A percentile compares a stretch with the other conserved stretches of the same genome.
Conservation (phyloP, 2,329 filamentous ascomycete genomes). For the Tolypocladium amazonense region DNA sequence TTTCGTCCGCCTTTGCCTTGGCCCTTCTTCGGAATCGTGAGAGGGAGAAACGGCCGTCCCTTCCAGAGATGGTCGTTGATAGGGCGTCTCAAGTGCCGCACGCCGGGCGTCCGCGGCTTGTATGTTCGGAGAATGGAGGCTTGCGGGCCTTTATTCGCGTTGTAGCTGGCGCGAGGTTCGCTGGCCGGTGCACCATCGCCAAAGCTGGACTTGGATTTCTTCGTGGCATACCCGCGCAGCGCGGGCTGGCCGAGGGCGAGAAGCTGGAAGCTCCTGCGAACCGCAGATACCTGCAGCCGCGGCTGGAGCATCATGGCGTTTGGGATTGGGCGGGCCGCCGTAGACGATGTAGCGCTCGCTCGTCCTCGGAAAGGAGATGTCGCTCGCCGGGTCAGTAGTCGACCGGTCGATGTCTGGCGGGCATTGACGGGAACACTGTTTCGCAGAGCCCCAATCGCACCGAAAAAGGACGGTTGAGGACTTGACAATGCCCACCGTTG, state of each 20-base stretch:
- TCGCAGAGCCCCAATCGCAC: background rate
- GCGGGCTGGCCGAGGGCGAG: slow-evolving; percentile 15
- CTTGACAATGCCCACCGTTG: background rate
- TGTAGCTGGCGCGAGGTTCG: slow-evolving; percentile 9
- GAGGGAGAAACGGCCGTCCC: slow-evolving; percentile 67
- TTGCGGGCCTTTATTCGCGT: slow-evolving; percentile 16
- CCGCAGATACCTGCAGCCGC: slow-evolving; percentile 16
- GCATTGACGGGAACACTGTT: background rate
- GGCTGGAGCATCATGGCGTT: slow-evolving; percentile 18
- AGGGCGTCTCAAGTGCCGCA: slow-evolving; percentile 82
- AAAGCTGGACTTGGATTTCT: slow-evolving; percentile 9
- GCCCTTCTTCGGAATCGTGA: slow-evolving; percentile 89
- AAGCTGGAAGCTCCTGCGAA: slow-evolving; percentile 16
- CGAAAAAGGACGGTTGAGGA: background rate
- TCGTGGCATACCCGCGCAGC: slow-evolving; percentile 20
- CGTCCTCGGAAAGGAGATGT: background rate
- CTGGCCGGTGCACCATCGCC: slow-evolving; percentile 5
- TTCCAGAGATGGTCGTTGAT: slow-evolving; percentile 98
- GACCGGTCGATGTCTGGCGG: background rate
- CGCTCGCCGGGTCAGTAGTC: background rate
- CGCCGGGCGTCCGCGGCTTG: slow-evolving; percentile 84
- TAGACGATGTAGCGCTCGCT: background rate
- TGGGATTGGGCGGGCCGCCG: background rate
- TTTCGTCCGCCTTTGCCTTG: slow-evolving; percentile 91
- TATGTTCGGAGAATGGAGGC: slow-evolving; percentile 63